phyloP scores from a whole-genome alignment of 768 basidiomycete species.

The Amanita muscaria region DNA sequence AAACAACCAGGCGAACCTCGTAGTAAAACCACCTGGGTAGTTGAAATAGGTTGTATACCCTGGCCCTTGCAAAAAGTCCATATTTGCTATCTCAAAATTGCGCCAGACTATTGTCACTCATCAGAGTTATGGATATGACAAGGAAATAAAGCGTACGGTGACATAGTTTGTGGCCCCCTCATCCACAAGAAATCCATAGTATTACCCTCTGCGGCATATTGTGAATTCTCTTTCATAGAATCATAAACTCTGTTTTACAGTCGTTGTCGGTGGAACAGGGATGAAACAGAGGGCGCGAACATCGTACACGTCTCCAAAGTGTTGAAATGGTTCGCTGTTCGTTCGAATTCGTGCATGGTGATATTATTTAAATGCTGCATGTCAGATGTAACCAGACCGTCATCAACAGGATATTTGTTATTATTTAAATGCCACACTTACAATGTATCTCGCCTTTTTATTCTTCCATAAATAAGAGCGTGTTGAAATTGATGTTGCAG shows the following conservation, averaged over 20 bases:
- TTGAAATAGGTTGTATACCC: constrained; percentile 63
- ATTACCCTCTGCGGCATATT: constrained; percentile 51
- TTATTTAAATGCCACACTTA: no score
- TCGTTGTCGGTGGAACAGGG: background rate
- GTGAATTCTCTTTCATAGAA: constrained; percentile 39
- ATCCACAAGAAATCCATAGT: constrained; percentile 44
- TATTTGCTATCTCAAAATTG: constrained; percentile 64
- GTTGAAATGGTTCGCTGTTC: constrained; percentile 72
- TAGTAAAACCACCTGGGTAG: constrained; percentile 62
- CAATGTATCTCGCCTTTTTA: constrained; percentile 64
- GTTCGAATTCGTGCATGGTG: constrained; percentile 64
- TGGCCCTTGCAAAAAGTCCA: constrained; percentile 56
- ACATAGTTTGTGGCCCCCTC: constrained; percentile 55
- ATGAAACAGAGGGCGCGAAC: constrained; percentile 23
- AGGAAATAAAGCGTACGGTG: constrained; percentile 40
- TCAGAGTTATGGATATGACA: background rate
- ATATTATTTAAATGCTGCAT: constrained; percentile 62
- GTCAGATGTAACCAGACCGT: constrained; percentile 2
- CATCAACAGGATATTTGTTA: background rate
- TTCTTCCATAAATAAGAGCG: constrained; percentile 66
- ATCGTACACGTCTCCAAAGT: constrained; percentile 63
- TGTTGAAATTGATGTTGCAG: constrained; percentile 59
- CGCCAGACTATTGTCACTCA: constrained; percentile 38
- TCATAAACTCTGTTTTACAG: constrained; percentile 45
- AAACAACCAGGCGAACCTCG: constrained; percentile 41